A percentile compares a stretch with the other conserved stretches of the same genome.
Evolutionary conservation across 805 yeast species (phyloP).

Genomic region (Cyberlindnera mrakii): DNA sequence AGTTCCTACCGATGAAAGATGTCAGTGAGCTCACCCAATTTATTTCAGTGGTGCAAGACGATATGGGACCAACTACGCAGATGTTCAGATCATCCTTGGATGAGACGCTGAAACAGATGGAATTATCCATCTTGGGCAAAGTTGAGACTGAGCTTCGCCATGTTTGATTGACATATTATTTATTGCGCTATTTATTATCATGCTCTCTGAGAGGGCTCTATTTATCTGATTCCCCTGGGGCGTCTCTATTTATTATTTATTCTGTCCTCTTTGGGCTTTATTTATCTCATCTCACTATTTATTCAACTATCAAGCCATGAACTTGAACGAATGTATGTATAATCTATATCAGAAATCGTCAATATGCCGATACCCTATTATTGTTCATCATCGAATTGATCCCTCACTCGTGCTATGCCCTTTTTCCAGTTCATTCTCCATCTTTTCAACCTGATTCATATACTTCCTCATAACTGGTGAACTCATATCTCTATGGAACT

Average conservation of each 20-base stretch:
- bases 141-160: conserved; percentile 9
- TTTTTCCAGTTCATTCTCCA: too few species aligned
- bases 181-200: background rate
- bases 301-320: background rate
- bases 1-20: conserved; percentile 9
- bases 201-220: too few species aligned
- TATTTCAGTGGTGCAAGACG: background rate
- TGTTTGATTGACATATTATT: conserved; percentile 2
- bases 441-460: conserved; percentile 5
- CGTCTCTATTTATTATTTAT: background rate
- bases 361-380: too few species aligned
- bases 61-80: background rate
- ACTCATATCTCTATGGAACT: conserved; percentile 31
- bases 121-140: conserved; percentile 15
- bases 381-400: too few species aligned
- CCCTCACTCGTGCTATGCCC: too few species aligned
- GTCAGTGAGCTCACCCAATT: conserved; percentile 4
- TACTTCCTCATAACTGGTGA: conserved; percentile 26
- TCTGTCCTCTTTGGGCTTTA: background rate
- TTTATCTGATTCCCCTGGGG: background rate
- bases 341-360: too few species aligned
- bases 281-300: background rate
- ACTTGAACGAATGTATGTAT: too few species aligned
- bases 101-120: conserved; percentile 14
- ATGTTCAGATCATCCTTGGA: conserved; percentile 3